Evolutionary conservation across 495 filamentous ascomycete genomes (phyloP), one percentile per base, ranked within the genome.

Genomic region (Barbatosphaeria neglecta): DNA sequence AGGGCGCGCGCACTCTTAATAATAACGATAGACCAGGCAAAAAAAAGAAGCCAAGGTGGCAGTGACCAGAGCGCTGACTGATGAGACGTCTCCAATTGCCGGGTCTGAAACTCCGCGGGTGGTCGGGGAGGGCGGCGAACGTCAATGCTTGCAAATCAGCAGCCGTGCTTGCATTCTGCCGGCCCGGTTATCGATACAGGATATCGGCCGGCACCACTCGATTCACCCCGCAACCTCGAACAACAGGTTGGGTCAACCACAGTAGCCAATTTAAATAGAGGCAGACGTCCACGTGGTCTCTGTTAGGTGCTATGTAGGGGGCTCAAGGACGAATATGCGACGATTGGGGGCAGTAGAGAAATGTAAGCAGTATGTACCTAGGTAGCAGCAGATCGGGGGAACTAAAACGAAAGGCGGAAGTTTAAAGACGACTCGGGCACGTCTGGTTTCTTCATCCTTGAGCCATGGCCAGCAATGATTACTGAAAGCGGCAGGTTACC

Each of bases 1-100:
- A 19, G 45, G 44, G 50, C 45, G 46, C 35, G 50, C 46, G 47
- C 42, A 40, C 47, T 46, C 52, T 58, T 46, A 50, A 44, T 57
- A 37, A 50, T 57, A 51, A n/a, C n/a, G n/a, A n/a, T n/a, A n/a
- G n/a, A n/a, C n/a, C n/a, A n/a, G n/a, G n/a, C n/a, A n/a, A n/a
- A n/a, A n/a, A n/a, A n/a, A 44, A 37, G 41, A 45, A 47, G 47
- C 48, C 45, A 50, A 48, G 49, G 51, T 44, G 47, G 45, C 52
- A 45, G 39, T 22, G 20, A n/a, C 39, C 9, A 22, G 20, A 41
- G 13, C 9, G 11, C 39, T n/a, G 20, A 10, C 39, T 15, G 10
- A 44, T 11, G n/a, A n/a, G n/a, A n/a, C 18, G 43, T 44, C n/a
- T 41, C 39, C 39, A 41, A 41, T 41, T 41, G 39, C 39, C 39